Evolutionary conservation across 345 rosid species (phyloP).

Genomic region (Lumnitzera littorea): DNA sequence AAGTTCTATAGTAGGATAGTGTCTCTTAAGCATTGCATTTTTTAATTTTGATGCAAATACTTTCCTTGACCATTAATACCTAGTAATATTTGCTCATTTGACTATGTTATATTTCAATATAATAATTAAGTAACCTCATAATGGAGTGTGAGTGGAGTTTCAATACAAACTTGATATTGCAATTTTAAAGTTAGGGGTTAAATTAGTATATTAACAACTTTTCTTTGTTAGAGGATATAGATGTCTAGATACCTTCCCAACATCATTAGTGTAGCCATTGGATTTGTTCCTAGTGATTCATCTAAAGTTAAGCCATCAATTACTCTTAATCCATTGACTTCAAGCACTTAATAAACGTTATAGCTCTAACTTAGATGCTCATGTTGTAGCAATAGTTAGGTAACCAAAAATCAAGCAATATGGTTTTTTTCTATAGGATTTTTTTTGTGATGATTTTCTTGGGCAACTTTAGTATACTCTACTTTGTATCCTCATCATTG

Average conservation of each 20-base stretch:
- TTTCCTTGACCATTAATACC: constrained; percentile 97
- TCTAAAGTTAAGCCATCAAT: constrained; percentile 65
- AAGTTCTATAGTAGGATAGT: constrained; percentile 56
- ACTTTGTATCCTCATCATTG: no score
- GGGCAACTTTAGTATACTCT: no score
- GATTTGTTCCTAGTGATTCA: constrained; percentile 78
- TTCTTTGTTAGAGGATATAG: constrained; percentile 36
- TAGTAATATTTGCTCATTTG: constrained; percentile 15
- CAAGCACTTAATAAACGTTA: constrained; percentile 35
- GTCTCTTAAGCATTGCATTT: constrained; percentile 97
- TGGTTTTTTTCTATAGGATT: no score
- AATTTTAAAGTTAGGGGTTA: no score
- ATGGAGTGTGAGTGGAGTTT: no score
- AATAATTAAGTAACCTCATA: no score
- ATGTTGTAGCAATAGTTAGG: no score
- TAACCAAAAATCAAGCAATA: no score
- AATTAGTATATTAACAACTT: background rate
- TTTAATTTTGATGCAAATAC: constrained; percentile 69
- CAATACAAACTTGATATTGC: no score
- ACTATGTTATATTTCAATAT: no score
- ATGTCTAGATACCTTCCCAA: constrained; percentile 74
- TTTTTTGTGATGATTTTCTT: no score
- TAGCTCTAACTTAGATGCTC: no score
- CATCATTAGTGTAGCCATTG: constrained; percentile 72
- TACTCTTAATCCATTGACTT: constrained; percentile 48